Percentiles rank a stretch among this genome's conserved stretches.
phyloP scores from a whole-genome alignment of 306 rosid genomes.

The Luffa acutangula region DNA sequence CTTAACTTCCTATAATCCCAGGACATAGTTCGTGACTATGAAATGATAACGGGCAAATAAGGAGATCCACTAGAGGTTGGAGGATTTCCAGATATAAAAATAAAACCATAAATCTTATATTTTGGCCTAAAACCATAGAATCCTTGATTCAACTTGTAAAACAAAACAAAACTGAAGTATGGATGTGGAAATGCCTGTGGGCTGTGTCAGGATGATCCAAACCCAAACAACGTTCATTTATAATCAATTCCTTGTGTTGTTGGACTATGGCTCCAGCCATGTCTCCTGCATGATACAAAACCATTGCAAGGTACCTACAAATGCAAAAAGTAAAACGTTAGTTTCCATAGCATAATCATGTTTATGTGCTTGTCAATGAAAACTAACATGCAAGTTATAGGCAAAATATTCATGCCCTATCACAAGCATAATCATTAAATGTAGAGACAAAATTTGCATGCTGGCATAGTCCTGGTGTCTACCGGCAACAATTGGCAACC shows the following conservation, averaged over 20 bases:
- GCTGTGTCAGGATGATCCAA: conserved; percentile 99
- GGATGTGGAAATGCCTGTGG: conserved; percentile 55
- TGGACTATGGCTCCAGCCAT: conserved; percentile 97
- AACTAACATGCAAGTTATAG: neutral
- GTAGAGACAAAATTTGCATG: conserved; percentile 14
- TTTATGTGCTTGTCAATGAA: neutral
- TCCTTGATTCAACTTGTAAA: neutral
- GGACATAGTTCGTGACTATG: neutral
- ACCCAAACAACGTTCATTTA: conserved; percentile 94
- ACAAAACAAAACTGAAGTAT: neutral
- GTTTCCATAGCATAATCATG: neutral
- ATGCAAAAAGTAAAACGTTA: conserved; percentile 3
- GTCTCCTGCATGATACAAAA: conserved; percentile 96
- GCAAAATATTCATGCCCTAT: neutral
- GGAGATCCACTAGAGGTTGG: neutral
- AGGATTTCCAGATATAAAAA: neutral
- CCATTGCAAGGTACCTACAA: conserved; percentile 99
- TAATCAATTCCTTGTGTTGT: conserved; percentile 91
- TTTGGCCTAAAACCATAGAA: neutral
- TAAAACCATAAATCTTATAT: neutral
- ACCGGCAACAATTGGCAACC: conserved; percentile 99
- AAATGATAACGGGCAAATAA: neutral
- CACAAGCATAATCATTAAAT: neutral
- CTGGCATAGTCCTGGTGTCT: conserved; percentile 1
- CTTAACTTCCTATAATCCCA: neutral